Evolutionary conservation across 2,329 filamentous ascomycete genomes (phyloP), one percentile per base, ranked within the genome.

Genomic region (Diplocarpon rosae): DNA sequence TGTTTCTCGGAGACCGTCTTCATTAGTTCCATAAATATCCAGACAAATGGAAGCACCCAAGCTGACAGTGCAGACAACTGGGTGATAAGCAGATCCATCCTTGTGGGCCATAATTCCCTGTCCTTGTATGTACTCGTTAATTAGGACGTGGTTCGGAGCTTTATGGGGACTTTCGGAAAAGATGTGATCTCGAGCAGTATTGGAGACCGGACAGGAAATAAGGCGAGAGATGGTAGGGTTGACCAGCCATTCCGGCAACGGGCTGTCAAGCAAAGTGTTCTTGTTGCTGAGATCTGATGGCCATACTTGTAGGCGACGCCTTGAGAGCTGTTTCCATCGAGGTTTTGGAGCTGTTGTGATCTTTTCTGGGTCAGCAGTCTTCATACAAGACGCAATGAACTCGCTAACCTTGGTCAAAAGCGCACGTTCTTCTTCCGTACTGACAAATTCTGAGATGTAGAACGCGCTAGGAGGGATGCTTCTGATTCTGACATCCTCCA

Each of bases 81-180:
- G 84, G 59, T 84, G 75, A 61, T 98, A 98, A 9, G 90, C 86
- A 8, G 75, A 68, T 1, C 90, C 92, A 62, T 98, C 90, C 70
- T 95, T 92, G 63, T 96, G 90, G 37, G 89, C 81, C 85, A 95
- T 94, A 53, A 96, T 96, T n/a, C 90, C 90, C 51, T 95, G 77
- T 1, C 85, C 86, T 0, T 85, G 78, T 1, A 73, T 72, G 63
- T 96, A 98, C 63, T 95, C 89, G 59, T 98, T 98, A 55, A 96
- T 79, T 31, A 96, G 71, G 37, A 94, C 86, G 65, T 96, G 92
- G 57, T 96, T 98, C 2, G 90, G 86, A 3, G 69, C 71, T 14
- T 68, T 57, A 59, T 96, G 89, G 5, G 85, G 85, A 40, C 88
- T 85, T 15, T 69, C 61, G 14, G 64, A 61, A 55, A 81, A 81